These are phyloP conservation scores for Syzygium jambos DNA, from an alignment of 345 rosid species.

Conservation along the genomic window DNA sequence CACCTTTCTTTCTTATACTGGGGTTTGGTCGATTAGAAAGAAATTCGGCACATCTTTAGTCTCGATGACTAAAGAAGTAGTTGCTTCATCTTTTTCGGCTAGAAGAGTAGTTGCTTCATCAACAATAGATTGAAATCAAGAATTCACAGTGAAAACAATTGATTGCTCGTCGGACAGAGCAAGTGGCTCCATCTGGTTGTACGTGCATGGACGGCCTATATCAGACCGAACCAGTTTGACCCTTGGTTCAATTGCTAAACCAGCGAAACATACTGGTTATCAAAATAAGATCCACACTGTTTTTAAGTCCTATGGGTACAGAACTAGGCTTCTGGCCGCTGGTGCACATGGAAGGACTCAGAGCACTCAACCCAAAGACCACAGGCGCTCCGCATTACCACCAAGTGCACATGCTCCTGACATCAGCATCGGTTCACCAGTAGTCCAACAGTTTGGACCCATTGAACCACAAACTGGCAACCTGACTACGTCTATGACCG, in stretches of 20 bases:
- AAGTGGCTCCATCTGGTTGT: background rate
- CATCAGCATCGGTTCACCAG: fast-evolving
- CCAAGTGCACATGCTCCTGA: background rate
- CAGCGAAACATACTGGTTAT: background rate
- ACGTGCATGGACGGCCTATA: background rate
- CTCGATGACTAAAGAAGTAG: too few species aligned
- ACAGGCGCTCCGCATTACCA: background rate
- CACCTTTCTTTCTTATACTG: too few species aligned
- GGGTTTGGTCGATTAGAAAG: too few species aligned
- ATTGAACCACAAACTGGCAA: background rate
- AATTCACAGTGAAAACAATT: background rate
- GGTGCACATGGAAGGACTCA: background rate
- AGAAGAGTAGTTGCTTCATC: background rate
- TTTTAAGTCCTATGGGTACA: background rate
- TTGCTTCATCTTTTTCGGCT: too few species aligned
- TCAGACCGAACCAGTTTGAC: background rate
- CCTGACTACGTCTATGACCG: background rate
- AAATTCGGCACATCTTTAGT: too few species aligned
- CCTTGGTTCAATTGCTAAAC: background rate
- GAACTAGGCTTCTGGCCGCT: background rate
- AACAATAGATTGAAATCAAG: background rate
- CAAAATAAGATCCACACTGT: background rate
- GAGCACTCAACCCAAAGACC: background rate
- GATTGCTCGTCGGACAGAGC: background rate
- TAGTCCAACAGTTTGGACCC: background rate